Percentiles rank a stretch among this genome's conserved stretches.
These are phyloP conservation scores for Pholiota molesta DNA, from an alignment of 768 basidiomycete species.

Conservation along the genomic window DNA sequence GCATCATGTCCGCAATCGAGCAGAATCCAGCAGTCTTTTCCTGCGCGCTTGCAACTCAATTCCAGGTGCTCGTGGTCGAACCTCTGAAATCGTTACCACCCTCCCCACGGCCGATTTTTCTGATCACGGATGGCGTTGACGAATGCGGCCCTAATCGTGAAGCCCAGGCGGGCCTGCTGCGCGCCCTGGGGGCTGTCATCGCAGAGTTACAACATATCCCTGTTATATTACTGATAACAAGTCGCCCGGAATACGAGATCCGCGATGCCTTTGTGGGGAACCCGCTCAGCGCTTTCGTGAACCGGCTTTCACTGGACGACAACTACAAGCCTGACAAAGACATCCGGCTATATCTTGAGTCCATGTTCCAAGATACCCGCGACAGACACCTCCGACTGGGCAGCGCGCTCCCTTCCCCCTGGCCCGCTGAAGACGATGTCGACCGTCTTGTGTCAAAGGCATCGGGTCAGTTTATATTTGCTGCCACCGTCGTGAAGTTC, in stretches of 20 bases:
- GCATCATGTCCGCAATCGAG: neutral
- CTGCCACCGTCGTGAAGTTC: neutral
- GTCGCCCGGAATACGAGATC: neutral
- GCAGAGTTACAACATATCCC: neutral
- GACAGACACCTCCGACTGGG: neutral
- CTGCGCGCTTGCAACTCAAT: neutral
- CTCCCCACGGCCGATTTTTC: neutral
- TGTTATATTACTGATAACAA: neutral
- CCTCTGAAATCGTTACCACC: neutral
- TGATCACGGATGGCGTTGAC: neutral
- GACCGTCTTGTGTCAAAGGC: neutral
- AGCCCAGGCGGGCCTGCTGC: neutral
- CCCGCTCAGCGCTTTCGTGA: neutral
- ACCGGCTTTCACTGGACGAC: neutral
- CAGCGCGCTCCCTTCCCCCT: neutral
- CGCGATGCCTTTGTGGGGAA: neutral
- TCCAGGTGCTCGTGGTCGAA: neutral
- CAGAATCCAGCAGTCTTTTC: neutral
- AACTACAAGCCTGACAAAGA: neutral
- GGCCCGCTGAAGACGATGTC: neutral
- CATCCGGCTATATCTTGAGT: neutral
- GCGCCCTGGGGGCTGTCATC: neutral
- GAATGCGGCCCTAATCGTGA: neutral
- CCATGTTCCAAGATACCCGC: neutral
- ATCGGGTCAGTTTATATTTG: too few relatives aligned